These are phyloP conservation scores for Rheum nobile DNA, from an alignment of 148 eudicot species.

Conservation along the genomic window DNA sequence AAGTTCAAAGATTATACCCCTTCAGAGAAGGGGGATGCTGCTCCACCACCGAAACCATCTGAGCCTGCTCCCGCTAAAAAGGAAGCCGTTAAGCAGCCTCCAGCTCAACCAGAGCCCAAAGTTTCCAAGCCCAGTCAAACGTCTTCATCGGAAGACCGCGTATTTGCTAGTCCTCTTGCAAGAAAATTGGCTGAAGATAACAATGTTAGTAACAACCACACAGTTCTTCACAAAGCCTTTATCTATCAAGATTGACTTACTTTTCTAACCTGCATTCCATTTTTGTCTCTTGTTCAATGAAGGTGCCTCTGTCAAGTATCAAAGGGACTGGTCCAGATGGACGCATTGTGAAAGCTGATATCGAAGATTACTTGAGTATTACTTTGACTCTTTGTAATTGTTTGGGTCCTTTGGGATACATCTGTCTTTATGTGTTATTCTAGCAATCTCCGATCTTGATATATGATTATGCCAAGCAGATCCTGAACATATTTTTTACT, in stretches of 20 bases:
- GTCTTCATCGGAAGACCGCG: constrained; percentile 54
- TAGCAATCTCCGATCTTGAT: not conserved
- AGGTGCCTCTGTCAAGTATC: constrained; percentile 79
- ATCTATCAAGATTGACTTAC: not conserved
- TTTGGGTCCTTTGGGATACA: not conserved
- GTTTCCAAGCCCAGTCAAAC: constrained; percentile 32
- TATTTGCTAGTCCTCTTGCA: constrained; percentile 97
- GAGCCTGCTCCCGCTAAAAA: constrained; percentile 49
- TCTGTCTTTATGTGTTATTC: not conserved
- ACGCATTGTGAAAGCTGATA: constrained; percentile 86
- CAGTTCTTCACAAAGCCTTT: not conserved
- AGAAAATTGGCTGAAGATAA: constrained; percentile 90
- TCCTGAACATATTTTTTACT: not conserved
- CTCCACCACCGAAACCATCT: constrained; percentile 31
- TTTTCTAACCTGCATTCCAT: not conserved
- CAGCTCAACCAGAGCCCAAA: constrained; percentile 35
- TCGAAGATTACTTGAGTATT: constrained; percentile 88
- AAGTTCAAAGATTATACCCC: constrained; percentile 77
- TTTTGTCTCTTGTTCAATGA: not conserved
- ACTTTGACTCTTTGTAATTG: not conserved
- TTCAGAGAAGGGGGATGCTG: constrained; percentile 39
- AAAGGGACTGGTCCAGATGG: constrained; percentile 99
- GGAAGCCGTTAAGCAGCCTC: constrained; percentile 37
- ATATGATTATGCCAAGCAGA: not conserved
- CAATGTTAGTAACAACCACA: constrained; percentile 30